Percentiles rank a stretch among this genome's conserved stretches.
phyloP scores from a whole-genome alignment of 805 yeast species.

The Saturnispora serradocipensis region DNA sequence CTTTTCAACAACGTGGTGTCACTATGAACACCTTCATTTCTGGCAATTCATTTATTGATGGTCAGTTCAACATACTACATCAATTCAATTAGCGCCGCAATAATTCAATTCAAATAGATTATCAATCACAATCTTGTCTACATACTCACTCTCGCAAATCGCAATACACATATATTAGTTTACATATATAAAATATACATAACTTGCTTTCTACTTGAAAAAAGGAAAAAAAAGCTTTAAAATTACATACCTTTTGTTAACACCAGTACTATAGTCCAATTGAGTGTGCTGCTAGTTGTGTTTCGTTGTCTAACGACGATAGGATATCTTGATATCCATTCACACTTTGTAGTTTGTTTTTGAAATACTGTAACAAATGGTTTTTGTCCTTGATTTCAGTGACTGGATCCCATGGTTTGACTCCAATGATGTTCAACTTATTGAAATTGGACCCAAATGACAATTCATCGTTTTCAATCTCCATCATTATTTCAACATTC shows the following conservation, averaged over 20 bases:
- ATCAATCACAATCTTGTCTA: neutral
- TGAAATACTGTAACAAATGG: slow-evolving; percentile 28
- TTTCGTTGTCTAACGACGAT: slow-evolving; percentile 15
- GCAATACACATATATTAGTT: neutral
- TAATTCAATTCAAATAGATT: neutral
- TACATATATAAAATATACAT: neutral
- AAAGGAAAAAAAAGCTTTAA: neutral
- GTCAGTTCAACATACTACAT: too few species aligned
- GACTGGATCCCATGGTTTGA: slow-evolving; percentile 62
- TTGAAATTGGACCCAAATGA: slow-evolving; percentile 85
- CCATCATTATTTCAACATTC: slow-evolving; percentile 43
- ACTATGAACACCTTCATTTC: neutral
- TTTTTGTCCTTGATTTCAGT: slow-evolving; percentile 33
- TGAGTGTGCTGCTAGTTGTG: slow-evolving; percentile 10
- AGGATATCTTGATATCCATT: slow-evolving; percentile 12
- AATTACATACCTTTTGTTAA: neutral
- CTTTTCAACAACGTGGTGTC: neutral
- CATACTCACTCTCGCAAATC: neutral
- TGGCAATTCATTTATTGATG: too few species aligned
- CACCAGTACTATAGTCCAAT: slow-evolving; percentile 9
- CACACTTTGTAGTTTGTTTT: slow-evolving; percentile 16
- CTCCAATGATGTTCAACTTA: slow-evolving; percentile 53
- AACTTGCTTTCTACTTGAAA: neutral
- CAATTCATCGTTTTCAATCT: slow-evolving; percentile 45
- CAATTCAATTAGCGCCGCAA: neutral